Conservation (phyloP, 768 basidiomycete genomes). For the Leccinum barrowsii region DNA sequence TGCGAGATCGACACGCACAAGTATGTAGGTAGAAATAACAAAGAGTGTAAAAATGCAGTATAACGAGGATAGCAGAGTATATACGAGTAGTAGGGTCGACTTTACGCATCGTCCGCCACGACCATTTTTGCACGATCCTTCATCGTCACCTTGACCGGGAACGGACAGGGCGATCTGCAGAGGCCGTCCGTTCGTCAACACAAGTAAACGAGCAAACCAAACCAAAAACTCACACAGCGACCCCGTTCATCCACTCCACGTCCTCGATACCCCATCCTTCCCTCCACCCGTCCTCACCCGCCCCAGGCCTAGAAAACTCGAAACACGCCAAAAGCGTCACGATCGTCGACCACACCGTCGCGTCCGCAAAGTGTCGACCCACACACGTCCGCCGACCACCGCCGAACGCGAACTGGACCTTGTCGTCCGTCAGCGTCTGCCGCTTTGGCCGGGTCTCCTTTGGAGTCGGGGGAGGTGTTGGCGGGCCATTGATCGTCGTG, state of each 20-base stretch:
- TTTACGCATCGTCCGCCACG: background rate
- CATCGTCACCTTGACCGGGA: slow-evolving; percentile 1
- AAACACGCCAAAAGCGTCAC: slow-evolving; percentile 5
- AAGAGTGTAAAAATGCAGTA: background rate
- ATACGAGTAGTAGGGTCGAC: no score
- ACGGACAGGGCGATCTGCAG: background rate
- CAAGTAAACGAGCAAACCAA: background rate
- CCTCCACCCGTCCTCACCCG: background rate
- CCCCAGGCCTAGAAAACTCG: background rate
- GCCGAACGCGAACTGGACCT: background rate
- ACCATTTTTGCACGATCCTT: background rate
- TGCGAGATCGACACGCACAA: background rate
- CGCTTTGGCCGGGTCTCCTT: background rate
- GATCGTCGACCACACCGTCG: background rate
- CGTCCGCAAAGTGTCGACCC: background rate
- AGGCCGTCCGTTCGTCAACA: background rate
- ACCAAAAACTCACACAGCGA: background rate
- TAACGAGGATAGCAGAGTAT: no score
- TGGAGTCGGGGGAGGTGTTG: no score
- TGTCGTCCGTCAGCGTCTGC: background rate
- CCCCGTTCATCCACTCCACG: slow-evolving; percentile 1
- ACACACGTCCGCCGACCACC: slow-evolving; percentile 1
- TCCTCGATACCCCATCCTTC: background rate
- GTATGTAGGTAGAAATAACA: background rate
- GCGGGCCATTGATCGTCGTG: no score